These are phyloP conservation scores for Graphium sp. DNA, from an alignment of 2,329 filamentous ascomycete species.

Conservation along the genomic window DNA sequence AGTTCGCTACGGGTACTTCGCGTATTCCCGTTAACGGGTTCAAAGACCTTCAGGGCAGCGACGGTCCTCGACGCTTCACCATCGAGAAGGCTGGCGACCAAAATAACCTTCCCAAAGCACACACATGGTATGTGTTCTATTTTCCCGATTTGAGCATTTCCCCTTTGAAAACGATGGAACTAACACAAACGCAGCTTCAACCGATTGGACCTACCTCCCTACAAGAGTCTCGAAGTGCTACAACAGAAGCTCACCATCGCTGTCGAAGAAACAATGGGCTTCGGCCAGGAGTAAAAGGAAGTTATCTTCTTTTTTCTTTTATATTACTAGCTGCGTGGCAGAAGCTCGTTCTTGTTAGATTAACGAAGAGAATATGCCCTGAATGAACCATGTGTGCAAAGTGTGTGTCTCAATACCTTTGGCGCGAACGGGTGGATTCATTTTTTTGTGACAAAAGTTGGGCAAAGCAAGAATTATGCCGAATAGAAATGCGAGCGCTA, in stretches of 20 bases:
- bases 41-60: constrained; percentile 95
- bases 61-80: constrained; percentile 87
- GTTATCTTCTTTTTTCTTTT: constrained; percentile 5
- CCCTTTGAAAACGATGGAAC: constrained; percentile 6
- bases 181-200: constrained; percentile 58
- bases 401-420: neutral
- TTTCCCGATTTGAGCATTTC: neutral
- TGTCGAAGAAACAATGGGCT: constrained; percentile 96
- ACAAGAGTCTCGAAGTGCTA: constrained; percentile 74
- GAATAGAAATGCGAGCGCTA: constrained; percentile 2
- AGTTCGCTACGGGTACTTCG: constrained; percentile 94
- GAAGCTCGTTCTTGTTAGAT: too few relatives aligned
- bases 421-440: constrained; percentile 2
- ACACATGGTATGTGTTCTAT: constrained; percentile 65
- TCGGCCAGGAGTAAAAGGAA: constrained; percentile 71
- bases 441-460: constrained; percentile 6
- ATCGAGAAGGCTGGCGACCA: constrained; percentile 95
- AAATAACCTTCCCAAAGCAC: constrained; percentile 82
- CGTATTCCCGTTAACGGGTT: constrained; percentile 98
- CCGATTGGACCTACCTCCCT: constrained; percentile 83
- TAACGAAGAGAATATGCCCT: too few relatives aligned
- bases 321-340: constrained; percentile 2
- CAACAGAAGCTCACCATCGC: constrained; percentile 88
- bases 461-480: too few relatives aligned
- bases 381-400: neutral